Percentiles rank a stretch among this genome's conserved stretches.
These are phyloP conservation scores for Entomortierella beljakovae DNA, from an alignment of 192 early-diverging fungal genomes.

Conservation along the genomic window DNA sequence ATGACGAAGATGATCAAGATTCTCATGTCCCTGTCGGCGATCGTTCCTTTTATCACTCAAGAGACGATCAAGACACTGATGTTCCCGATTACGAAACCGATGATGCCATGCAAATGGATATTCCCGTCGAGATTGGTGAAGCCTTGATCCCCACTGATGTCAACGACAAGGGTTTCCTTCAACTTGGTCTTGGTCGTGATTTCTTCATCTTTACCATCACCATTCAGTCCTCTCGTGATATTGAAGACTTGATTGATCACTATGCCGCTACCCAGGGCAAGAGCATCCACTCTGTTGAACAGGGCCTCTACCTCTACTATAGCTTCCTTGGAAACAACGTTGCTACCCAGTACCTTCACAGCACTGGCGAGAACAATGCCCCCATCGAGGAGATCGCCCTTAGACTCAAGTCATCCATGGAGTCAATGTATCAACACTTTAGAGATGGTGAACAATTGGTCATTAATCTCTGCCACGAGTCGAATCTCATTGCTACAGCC, in stretches of 20 bases:
- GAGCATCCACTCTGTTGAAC: conserved; percentile 17
- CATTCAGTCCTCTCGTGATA: conserved; percentile 39
- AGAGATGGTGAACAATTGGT: conserved; percentile 48
- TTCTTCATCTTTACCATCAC: conserved; percentile 54
- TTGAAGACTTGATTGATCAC: conserved; percentile 22
- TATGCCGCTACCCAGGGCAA: conserved; percentile 25
- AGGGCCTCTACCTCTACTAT: conserved; percentile 46
- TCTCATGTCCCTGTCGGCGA: conserved; percentile 41
- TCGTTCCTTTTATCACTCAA: conserved; percentile 24
- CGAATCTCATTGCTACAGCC: conserved; percentile 55
- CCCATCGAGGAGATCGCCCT: conserved; percentile 52
- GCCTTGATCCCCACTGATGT: conserved; percentile 53
- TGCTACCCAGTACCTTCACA: conserved; percentile 40
- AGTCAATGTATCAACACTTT: conserved; percentile 55
- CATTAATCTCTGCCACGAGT: conserved; percentile 55
- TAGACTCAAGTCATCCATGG: conserved; percentile 51
- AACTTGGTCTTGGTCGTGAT: conserved; percentile 42
- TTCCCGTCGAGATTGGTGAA: conserved; percentile 51
- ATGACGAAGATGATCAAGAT: conserved; percentile 26
- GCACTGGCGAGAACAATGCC: conserved; percentile 7
- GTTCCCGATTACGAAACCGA: conserved; percentile 31
- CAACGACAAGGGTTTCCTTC: conserved; percentile 49
- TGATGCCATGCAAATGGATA: conserved; percentile 38
- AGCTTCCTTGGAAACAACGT: conserved; percentile 50
- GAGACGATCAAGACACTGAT: conserved; percentile 18